Percentiles rank a stretch among this genome's conserved stretches.
phyloP scores from a whole-genome alignment of 75 land plant species.

The Picea glauca region DNA sequence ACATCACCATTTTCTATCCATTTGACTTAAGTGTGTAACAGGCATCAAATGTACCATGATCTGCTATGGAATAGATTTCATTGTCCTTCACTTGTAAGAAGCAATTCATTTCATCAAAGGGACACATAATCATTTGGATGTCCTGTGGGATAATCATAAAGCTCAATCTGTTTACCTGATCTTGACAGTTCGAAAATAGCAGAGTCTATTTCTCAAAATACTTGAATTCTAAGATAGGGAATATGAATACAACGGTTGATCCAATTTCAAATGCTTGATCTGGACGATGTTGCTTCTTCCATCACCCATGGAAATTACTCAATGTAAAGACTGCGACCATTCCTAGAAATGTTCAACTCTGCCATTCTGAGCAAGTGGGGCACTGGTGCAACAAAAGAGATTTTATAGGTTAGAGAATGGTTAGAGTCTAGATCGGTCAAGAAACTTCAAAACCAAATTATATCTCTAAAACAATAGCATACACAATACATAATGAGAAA shows the following conservation, averaged over 20 bases:
- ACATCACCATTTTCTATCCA: background rate
- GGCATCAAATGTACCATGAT: background rate
- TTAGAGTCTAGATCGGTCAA: background rate
- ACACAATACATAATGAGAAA: background rate
- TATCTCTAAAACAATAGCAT: background rate
- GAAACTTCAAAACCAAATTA: background rate
- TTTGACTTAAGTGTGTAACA: background rate
- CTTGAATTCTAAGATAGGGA: background rate
- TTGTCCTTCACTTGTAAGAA: background rate
- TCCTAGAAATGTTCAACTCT: background rate
- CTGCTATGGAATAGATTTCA: background rate
- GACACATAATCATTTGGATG: background rate
- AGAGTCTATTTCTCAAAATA: background rate
- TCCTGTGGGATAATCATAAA: background rate
- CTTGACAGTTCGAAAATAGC: background rate
- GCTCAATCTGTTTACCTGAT: constrained; percentile 1
- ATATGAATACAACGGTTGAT: background rate
- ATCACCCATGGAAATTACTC: background rate
- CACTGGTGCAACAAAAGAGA: background rate
- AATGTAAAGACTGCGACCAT: background rate
- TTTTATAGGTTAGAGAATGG: constrained; percentile 3
- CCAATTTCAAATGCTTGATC: background rate
- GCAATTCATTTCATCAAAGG: background rate
- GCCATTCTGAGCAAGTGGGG: background rate
- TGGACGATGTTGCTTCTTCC: background rate